Evolutionary conservation across 768 basidiomycete species (phyloP), one percentile per base, ranked within the genome.

Genomic region (Mycena crocata): DNA sequence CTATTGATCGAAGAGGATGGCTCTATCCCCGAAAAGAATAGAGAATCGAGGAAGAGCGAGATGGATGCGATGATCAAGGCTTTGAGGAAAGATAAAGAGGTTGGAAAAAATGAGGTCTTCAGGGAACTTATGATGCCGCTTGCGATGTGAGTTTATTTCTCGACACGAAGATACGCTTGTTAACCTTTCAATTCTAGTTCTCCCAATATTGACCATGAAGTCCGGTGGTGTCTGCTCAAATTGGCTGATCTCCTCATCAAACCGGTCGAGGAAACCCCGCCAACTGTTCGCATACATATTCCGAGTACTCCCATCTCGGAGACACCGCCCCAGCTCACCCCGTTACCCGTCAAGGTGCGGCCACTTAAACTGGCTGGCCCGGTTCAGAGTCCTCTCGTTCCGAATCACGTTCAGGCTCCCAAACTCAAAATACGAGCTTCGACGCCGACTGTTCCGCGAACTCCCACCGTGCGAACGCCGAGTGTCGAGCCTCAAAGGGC

Each of bases 161-260:
- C 48, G n/a, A 62, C 54, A 51, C 48, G n/a, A 62, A 54, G 66
- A 12, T 32, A 7, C 13, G 24, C 30, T 13, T 14, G 60, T 46
- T 54, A 54, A 51, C 59, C 30, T 74, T 60, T 21, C 10, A 26
- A 35, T 51, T 32, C 5, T 65, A 96, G 94, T 34, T 87, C 90
- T 34, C 84, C 91, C 0, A 89, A 91, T 65, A 84, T 89, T 59
- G 95, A 98, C 76, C 86, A 93, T 73, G 93, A 97, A 80, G 92
- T 96, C 42, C 91, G 96, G 49, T 94, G 95, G 89, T 94, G 92
- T 69, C 81, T 97, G 52, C 84, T 99, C 72, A 98, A 99, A 78
- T 82, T 98, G 26, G 94, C 94, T 7, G 97, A 98, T 72, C 84
- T 97, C 23, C 86, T 95, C 45, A 90, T 96, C 70, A 89, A 91